Base-by-base conservation (phyloP, 2,329 filamentous ascomycete species). In the Exophiala calicioides region DNA sequence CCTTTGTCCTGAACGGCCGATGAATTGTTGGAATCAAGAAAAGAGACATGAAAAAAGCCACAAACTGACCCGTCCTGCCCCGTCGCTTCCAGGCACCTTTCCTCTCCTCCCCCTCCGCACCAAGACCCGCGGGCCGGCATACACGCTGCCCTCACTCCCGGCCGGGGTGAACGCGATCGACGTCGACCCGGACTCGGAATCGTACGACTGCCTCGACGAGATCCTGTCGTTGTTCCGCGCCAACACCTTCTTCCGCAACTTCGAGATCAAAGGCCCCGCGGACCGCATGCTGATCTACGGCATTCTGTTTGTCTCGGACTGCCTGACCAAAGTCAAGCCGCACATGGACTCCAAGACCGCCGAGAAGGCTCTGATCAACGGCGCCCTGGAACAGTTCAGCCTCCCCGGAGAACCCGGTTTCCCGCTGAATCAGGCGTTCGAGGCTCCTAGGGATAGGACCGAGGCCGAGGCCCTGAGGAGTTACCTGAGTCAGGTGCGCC, bases 191-290 rank as follows among this genome's bases (percentile, higher is more conserved):
- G 88, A 93, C 68, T 85, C 82, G 69, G 89, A 95, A 69, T 90
- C 86, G 63, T 97, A 97, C 77, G 93, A 98, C 74, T 88, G 93
- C 53, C 80, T 97, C 44, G 93, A 98, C 72, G 93, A 98, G 76
- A 84, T 94, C 40, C 80, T 98, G 44, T 80, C 85, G 9, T 81
- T 97, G 38, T 98, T 97, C 79, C 88, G 93, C 57, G 91, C 93
- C 62, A 97, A 98, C 76, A 96, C 91, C 51, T 91, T 98, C 72
- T 98, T 97, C 79, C 87, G 93, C 63, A 98, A 97, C 79, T 98
- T 98, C 63, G 93, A 97, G 77, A 95, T 97, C 75, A 91, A 95
- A 72, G 93, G 93, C 10, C 87, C 89, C 19, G 91, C 93, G 48
- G 93, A 98, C 72, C 81, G 93, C 30, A 82, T 97, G 63, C 79